phyloP scores from a whole-genome alignment of 495 filamentous ascomycete species.

The Cenococcum geophilum region DNA sequence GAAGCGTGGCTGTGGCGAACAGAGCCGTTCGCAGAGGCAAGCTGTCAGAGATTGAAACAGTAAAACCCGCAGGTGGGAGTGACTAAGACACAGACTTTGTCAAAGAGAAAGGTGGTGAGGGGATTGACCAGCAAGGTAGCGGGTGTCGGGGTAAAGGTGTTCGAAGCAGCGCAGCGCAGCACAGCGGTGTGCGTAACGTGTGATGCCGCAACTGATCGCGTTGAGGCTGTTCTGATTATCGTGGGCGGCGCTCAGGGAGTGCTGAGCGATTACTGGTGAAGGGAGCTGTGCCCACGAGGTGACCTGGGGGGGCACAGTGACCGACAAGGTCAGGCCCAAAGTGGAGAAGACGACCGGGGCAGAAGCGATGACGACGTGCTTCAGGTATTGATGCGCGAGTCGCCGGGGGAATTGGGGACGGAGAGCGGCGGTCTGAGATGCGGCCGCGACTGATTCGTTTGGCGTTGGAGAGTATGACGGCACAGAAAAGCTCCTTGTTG shows the following conservation, averaged over 20 bases:
- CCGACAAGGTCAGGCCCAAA: background rate
- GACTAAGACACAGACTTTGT: slow-evolving; percentile 22
- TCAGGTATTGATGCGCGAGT: background rate
- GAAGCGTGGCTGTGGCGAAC: background rate
- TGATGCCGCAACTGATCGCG: background rate
- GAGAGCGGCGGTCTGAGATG: background rate
- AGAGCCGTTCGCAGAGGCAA: background rate
- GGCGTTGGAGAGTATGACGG: background rate
- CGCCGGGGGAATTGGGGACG: background rate
- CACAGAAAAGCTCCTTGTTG: background rate
- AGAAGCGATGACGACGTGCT: background rate
- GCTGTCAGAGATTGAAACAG: slow-evolving; percentile 8
- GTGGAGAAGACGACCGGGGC: background rate
- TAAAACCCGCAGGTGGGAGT: slow-evolving; percentile 13
- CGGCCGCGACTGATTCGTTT: slow-evolving; percentile 2
- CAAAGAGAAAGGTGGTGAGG: slow-evolving; percentile 22
- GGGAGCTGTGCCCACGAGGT: background rate
- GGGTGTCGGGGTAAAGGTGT: slow-evolving; percentile 13
- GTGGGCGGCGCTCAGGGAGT: background rate
- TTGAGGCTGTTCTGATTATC: slow-evolving; percentile 6
- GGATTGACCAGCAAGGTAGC: background rate
- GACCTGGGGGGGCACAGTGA: background rate
- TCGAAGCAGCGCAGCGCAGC: slow-evolving; percentile 22
- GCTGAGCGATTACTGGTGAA: background rate
- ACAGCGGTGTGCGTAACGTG: slow-evolving; percentile 16